Conservation (phyloP, 2,329 filamentous ascomycete genomes). For the Trichophyton schoenleinii region DNA sequence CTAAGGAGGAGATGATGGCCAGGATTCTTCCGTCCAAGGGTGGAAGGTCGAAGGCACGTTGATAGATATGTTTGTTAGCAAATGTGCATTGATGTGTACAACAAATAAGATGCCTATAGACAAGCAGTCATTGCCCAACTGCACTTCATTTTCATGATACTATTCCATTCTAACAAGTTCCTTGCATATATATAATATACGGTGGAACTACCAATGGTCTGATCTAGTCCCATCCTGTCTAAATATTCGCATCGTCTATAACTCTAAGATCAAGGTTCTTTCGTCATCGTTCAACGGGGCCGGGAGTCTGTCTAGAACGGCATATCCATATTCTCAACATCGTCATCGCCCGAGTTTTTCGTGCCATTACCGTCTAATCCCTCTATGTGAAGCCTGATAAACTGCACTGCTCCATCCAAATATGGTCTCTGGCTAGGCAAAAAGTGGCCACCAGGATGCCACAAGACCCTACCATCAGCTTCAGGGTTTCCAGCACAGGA, state of each 20-base stretch:
- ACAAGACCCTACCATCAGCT: slow-evolving; percentile 42
- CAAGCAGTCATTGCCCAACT: background rate
- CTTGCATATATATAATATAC: background rate
- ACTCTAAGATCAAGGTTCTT: background rate
- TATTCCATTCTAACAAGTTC: background rate
- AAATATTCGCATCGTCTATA: slow-evolving; percentile 1
- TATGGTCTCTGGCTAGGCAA: slow-evolving; percentile 73
- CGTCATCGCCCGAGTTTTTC: slow-evolving; percentile 34
- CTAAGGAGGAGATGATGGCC: slow-evolving; percentile 99
- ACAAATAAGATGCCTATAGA: slow-evolving; percentile 1
- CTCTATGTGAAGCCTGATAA: slow-evolving; percentile 47
- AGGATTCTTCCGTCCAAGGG: slow-evolving; percentile 60
- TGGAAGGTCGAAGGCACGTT: slow-evolving; percentile 10
- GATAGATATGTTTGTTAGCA: background rate
- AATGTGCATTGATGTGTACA: background rate
- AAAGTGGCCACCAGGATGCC: slow-evolving; percentile 84
- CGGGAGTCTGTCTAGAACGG: slow-evolving; percentile 39
- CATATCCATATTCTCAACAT: slow-evolving; percentile 55
- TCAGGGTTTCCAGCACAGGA: slow-evolving; percentile 46
- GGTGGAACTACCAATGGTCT: background rate
- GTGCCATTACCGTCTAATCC: slow-evolving; percentile 26
- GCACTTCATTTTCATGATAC: background rate
- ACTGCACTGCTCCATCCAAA: slow-evolving; percentile 61
- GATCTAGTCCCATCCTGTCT: background rate
- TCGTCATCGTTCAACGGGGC: background rate